phyloP scores from a whole-genome alignment of 306 rosid species.

The Glycine tomentella region DNA sequence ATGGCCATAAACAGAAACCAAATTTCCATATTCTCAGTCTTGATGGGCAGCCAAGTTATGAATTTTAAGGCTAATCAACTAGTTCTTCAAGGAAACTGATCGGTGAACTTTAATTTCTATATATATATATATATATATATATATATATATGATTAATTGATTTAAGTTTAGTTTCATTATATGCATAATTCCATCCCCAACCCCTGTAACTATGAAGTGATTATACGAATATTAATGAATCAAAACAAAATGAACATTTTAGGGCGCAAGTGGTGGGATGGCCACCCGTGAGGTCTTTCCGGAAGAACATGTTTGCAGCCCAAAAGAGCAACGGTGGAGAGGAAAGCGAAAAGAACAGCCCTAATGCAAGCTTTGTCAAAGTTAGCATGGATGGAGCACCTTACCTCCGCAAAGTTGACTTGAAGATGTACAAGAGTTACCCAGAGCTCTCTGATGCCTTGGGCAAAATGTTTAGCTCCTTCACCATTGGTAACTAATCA shows the following conservation, averaged over 20 bases:
- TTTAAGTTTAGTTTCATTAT: neutral
- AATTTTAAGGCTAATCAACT: neutral
- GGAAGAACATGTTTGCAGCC: constrained; percentile 70
- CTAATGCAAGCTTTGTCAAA: constrained; percentile 65
- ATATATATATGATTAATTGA: neutral
- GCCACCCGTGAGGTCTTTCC: constrained; percentile 87
- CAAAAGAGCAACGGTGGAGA: constrained; percentile 60
- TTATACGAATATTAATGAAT: neutral
- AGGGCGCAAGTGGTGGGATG: constrained; percentile 98
- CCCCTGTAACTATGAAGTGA: neutral
- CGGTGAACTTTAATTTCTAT: too few species aligned
- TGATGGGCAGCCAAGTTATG: neutral
- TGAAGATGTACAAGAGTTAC: constrained; percentile 69
- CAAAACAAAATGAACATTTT: neutral
- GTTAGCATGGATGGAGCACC: constrained; percentile 99
- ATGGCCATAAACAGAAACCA: neutral
- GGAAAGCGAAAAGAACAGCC: constrained; percentile 55
- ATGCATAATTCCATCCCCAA: neutral
- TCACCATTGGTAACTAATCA: constrained; percentile 66
- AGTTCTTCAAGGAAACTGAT: neutral
- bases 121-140: too few species aligned
- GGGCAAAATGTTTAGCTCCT: constrained; percentile 80
- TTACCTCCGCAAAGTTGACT: constrained; percentile 89
- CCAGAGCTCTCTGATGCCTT: constrained; percentile 82
- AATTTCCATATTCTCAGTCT: neutral